These are phyloP conservation scores for Camelina hispida DNA, from an alignment of 345 rosid genomes.

Conservation along the genomic window DNA sequence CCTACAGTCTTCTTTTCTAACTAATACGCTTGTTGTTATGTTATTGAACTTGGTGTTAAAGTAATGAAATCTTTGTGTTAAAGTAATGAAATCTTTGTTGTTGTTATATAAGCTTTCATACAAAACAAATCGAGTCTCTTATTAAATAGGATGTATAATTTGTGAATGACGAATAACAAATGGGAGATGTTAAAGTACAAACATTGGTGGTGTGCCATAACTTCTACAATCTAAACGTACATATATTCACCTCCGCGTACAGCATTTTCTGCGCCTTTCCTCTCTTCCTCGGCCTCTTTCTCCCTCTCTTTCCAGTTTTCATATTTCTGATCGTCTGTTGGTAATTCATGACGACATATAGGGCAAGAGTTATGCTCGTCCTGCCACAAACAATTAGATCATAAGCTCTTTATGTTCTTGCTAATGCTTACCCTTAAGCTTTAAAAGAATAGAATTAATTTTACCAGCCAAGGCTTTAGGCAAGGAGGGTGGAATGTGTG, in stretches of 20 bases:
- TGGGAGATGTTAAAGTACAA: neutral
- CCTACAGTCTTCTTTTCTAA: neutral
- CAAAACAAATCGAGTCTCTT: neutral
- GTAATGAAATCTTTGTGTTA: constrained; percentile 9
- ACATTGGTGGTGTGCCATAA: neutral
- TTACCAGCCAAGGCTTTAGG: constrained; percentile 98
- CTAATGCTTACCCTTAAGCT: neutral
- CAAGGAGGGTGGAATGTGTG: constrained; percentile 95
- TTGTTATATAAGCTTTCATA: constrained; percentile 3
- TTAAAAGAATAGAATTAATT: neutral
- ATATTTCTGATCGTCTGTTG: constrained; percentile 85
- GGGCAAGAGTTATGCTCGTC: constrained; percentile 98
- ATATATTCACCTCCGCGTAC: constrained; percentile 90
- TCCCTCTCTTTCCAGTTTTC: constrained; percentile 95
- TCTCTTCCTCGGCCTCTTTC: constrained; percentile 88
- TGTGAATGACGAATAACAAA: constrained; percentile 13
- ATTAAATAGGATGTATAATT: neutral
- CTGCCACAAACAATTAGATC: constrained; percentile 45
- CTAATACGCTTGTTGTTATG: constrained; percentile 25
- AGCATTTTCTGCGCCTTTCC: constrained; percentile 94
- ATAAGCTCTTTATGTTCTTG: neutral
- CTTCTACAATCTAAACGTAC: constrained; percentile 57
- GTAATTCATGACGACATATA: constrained; percentile 85
- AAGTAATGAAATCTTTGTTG: neutral
- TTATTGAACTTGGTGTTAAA: constrained; percentile 6